phyloP scores from a whole-genome alignment of 2,329 filamentous ascomycete genomes.

The Grosmannia huntii region DNA sequence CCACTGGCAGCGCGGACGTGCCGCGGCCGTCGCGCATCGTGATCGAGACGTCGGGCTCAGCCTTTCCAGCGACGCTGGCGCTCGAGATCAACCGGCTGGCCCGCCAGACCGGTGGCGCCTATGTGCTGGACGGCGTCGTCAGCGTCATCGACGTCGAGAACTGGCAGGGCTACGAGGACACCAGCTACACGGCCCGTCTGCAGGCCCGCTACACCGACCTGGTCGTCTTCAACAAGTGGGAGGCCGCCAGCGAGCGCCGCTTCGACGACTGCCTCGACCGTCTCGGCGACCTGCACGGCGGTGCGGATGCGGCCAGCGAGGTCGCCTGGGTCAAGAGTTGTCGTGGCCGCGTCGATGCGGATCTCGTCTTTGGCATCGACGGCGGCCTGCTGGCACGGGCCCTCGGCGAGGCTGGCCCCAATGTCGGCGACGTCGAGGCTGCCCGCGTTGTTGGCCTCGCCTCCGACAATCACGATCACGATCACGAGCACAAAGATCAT shows the following conservation, averaged over 20 bases:
- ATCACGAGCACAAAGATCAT: constrained; percentile 25
- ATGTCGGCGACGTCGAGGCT: constrained; percentile 29
- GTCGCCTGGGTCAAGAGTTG: constrained; percentile 76
- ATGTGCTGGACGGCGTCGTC: constrained; percentile 74
- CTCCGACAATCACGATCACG: constrained; percentile 20
- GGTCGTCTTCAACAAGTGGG: constrained; percentile 91
- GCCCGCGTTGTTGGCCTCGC: constrained; percentile 14
- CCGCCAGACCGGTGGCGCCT: constrained; percentile 52
- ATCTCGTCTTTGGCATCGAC: constrained; percentile 79
- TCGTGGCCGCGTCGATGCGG: constrained; percentile 63
- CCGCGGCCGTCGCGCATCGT: constrained; percentile 69
- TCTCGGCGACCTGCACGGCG: constrained; percentile 67
- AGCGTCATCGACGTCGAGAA: constrained; percentile 91
- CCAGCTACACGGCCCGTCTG: constrained; percentile 73
- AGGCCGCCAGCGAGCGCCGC: constrained; percentile 56
- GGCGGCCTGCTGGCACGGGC: constrained; percentile 42
- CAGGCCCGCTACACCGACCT: constrained; percentile 85
- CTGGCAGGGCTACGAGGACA: constrained; percentile 86
- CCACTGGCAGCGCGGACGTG: constrained; percentile 14
- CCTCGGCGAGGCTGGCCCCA: constrained; percentile 35
- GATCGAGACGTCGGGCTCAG: constrained; percentile 82
- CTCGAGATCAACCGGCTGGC: constrained; percentile 78
- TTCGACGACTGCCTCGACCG: constrained; percentile 70
- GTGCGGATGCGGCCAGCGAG: constrained; percentile 20
- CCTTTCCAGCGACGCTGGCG: constrained; percentile 77